These are phyloP conservation scores for Populus hybrid DNA, from an alignment of 441 rosid genomes.

Conservation along the genomic window DNA sequence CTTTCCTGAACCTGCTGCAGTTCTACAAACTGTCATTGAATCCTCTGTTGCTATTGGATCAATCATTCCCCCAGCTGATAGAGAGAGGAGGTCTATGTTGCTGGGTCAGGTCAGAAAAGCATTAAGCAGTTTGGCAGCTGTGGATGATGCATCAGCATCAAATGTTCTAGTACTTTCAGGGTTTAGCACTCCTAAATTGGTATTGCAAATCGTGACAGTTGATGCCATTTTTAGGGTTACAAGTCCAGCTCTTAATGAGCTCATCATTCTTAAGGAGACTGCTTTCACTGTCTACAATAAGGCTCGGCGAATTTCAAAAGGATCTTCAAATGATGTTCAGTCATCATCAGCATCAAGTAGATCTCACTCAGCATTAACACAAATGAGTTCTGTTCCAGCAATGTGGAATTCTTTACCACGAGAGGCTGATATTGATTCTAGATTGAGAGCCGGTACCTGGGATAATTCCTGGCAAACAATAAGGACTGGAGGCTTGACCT, in stretches of 20 bases:
- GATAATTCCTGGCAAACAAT: constrained; percentile 88
- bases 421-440: constrained; percentile 89
- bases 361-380: constrained; percentile 63
- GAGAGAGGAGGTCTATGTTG: constrained; percentile 64
- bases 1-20: constrained; percentile 92
- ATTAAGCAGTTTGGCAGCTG: constrained; percentile 77
- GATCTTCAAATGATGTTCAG: constrained; percentile 58
- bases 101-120: constrained; percentile 86
- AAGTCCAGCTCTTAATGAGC: constrained; percentile 84
- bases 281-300: constrained; percentile 97
- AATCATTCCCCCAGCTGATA: constrained; percentile 55
- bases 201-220: constrained; percentile 90
- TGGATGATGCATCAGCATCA: constrained; percentile 86
- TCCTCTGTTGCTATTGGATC: constrained; percentile 94
- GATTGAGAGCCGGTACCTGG: constrained; percentile 78
- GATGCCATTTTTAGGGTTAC: constrained; percentile 95
- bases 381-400: constrained; percentile 63
- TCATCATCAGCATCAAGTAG: constrained; percentile 55
- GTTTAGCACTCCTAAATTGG: constrained; percentile 79
- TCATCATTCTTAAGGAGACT: constrained; percentile 83
- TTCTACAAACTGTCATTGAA: constrained; percentile 80
- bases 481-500: constrained; percentile 75
- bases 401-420: constrained; percentile 91
- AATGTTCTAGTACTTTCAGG: constrained; percentile 87
- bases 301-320: constrained; percentile 87